These are phyloP conservation scores for Mycena venus DNA, from an alignment of 768 basidiomycete genomes.

Conservation along the genomic window DNA sequence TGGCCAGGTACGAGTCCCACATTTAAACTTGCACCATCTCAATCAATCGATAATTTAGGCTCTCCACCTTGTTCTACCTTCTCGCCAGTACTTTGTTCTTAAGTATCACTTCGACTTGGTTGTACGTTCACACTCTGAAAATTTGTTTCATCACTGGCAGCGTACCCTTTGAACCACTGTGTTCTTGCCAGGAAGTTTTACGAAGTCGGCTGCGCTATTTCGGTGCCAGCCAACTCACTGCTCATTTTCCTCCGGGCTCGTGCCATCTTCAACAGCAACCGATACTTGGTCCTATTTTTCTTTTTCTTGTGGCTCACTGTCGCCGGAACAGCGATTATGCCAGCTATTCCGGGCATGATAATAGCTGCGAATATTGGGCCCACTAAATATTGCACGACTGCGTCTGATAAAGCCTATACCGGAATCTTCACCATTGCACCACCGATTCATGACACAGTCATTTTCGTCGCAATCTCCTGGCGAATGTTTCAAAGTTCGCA, in stretches of 20 bases:
- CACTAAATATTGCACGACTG: constrained; percentile 49
- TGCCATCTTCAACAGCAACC: constrained; percentile 45
- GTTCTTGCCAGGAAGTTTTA: not conserved
- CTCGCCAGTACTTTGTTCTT: constrained; percentile 13
- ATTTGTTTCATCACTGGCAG: constrained; percentile 15
- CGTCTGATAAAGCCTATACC: constrained; percentile 36
- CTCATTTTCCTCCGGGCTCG: constrained; percentile 54
- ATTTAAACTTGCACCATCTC: not conserved
- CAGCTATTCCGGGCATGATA: constrained; percentile 39
- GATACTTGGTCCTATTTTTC: constrained; percentile 37
- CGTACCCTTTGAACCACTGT: constrained; percentile 23
- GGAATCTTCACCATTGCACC: constrained; percentile 43
- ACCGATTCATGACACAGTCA: constrained; percentile 46
- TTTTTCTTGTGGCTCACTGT: constrained; percentile 49
- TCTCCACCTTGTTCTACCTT: constrained; percentile 20
- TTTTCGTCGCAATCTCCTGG: constrained; percentile 50
- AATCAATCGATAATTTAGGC: not conserved
- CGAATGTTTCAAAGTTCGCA: constrained; percentile 35
- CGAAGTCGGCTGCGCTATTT: constrained; percentile 16
- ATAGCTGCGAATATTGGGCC: constrained; percentile 42
- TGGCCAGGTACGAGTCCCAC: constrained; percentile 28
- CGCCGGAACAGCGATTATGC: constrained; percentile 39
- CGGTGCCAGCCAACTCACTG: constrained; percentile 42
- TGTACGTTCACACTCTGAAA: not conserved
- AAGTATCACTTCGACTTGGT: not conserved